Percentiles rank a stretch among this genome's conserved stretches.
These are phyloP conservation scores for Diaporthe helianthi DNA, from an alignment of 2,329 filamentous ascomycete genomes.

Conservation along the genomic window DNA sequence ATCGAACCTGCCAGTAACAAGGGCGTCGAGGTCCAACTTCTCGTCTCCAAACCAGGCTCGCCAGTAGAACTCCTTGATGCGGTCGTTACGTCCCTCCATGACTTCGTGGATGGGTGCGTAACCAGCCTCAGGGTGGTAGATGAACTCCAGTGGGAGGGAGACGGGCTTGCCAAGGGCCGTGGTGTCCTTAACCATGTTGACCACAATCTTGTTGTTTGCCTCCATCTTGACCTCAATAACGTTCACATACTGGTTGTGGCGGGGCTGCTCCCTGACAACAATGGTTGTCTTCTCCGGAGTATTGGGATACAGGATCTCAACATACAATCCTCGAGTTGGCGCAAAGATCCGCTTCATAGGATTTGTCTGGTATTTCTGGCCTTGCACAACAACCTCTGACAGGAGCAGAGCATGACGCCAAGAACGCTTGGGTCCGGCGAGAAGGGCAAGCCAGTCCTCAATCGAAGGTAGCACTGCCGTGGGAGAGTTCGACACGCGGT, in stretches of 20 bases:
- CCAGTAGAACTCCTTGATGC: constrained; percentile 99
- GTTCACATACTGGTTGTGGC: constrained; percentile 85
- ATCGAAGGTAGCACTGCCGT: constrained; percentile 76
- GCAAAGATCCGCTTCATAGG: constrained; percentile 91
- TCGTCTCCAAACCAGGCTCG: constrained; percentile 95
- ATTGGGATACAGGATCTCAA: constrained; percentile 85
- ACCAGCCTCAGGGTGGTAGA: constrained; percentile 91
- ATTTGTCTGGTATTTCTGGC: constrained; percentile 96
- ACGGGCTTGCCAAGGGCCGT: constrained; percentile 84
- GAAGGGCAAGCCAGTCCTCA: constrained; percentile 85
- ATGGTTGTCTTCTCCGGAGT: constrained; percentile 85
- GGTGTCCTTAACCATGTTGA: constrained; percentile 92
- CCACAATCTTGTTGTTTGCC: constrained; percentile 78
- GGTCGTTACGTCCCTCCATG: constrained; percentile 94
- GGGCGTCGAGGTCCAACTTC: constrained; percentile 79
- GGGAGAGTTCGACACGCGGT: constrained; percentile 80
- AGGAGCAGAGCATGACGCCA: constrained; percentile 97
- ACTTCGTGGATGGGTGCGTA: constrained; percentile 98
- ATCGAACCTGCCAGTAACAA: constrained; percentile 87
- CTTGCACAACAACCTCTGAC: constrained; percentile 92
- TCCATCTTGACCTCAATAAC: constrained; percentile 85
- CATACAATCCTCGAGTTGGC: constrained; percentile 83
- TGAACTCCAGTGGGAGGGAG: constrained; percentile 86
- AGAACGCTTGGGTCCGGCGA: constrained; percentile 84
- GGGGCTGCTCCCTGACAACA: constrained; percentile 83